Conservation (phyloP, 129 eudicot genomes). For the Scalesia atractyloides region DNA sequence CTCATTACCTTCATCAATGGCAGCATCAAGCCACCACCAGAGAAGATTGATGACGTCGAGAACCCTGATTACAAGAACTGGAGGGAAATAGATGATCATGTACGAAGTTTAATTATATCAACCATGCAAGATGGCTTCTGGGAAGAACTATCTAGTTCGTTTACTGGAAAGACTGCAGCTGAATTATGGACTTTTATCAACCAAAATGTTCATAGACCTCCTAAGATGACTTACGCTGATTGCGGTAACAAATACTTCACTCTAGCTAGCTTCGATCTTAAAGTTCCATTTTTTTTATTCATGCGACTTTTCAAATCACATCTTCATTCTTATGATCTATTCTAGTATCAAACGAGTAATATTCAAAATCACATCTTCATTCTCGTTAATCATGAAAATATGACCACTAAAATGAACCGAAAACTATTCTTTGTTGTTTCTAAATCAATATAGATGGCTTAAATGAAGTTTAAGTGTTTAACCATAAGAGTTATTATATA, state of each 20-base stretch:
- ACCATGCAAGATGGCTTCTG: conserved; percentile 1
- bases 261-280: too few relatives aligned
- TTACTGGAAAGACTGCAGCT: neutral
- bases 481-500: neutral
- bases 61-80: neutral
- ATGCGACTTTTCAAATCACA: too few relatives aligned
- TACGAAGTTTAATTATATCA: neutral
- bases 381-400: too few relatives aligned
- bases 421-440: too few relatives aligned
- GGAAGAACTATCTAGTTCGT: neutral
- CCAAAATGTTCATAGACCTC: neutral
- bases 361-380: too few relatives aligned
- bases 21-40: conserved; percentile 11
- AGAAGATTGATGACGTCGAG: neutral
- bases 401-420: too few relatives aligned
- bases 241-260: neutral
- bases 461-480: neutral
- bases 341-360: too few relatives aligned
- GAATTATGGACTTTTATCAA: conserved; percentile 10
- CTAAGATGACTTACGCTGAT: conserved; percentile 5
- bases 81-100: conserved; percentile 2
- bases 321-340: too few relatives aligned
- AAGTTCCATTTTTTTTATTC: too few relatives aligned
- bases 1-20: conserved; percentile 18
- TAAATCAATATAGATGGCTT: neutral